A percentile compares a stretch with the other conserved stretches of the same genome.
Evolutionary conservation across 2,329 filamentous ascomycete species (phyloP).

Genomic region (Byssoonygena ceratinophila): DNA sequence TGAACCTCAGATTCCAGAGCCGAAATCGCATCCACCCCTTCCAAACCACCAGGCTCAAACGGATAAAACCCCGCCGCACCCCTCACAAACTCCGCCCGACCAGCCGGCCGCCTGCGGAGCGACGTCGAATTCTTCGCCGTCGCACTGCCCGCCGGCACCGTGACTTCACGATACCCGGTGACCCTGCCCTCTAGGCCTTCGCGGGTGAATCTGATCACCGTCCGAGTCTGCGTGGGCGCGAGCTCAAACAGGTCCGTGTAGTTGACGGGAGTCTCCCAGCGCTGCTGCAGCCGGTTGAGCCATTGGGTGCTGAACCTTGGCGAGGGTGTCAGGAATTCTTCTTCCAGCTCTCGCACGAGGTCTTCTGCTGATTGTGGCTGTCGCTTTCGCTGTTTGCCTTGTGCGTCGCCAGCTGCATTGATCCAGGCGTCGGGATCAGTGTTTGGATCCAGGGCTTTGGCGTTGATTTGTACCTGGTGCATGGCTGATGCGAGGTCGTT

Average conservation of each 20-base stretch:
- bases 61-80: constrained; percentile 90
- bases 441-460: constrained; percentile 7
- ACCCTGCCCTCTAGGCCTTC: constrained; percentile 88
- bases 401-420: neutral
- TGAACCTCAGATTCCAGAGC: constrained; percentile 66
- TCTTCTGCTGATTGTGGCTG: constrained; percentile 42
- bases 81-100: constrained; percentile 78
- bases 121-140: constrained; percentile 95
- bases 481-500: constrained; percentile 10
- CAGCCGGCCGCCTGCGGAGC: constrained; percentile 72
- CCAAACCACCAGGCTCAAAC: constrained; percentile 81
- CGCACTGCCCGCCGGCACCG: constrained; percentile 74
- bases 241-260: constrained; percentile 77
- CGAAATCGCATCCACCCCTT: constrained; percentile 74
- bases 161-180: constrained; percentile 88
- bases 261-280: constrained; percentile 74
- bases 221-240: constrained; percentile 82
- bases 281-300: constrained; percentile 79
- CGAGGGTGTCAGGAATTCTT: constrained; percentile 68
- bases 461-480: constrained; percentile 8
- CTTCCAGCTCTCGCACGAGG: constrained; percentile 61
- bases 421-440: constrained; percentile 10
- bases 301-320: constrained; percentile 70
- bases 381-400: constrained; percentile 8
- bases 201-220: constrained; percentile 82